Conservation (phyloP, 139 green algal species). For the Asterochloris erici region DNA sequence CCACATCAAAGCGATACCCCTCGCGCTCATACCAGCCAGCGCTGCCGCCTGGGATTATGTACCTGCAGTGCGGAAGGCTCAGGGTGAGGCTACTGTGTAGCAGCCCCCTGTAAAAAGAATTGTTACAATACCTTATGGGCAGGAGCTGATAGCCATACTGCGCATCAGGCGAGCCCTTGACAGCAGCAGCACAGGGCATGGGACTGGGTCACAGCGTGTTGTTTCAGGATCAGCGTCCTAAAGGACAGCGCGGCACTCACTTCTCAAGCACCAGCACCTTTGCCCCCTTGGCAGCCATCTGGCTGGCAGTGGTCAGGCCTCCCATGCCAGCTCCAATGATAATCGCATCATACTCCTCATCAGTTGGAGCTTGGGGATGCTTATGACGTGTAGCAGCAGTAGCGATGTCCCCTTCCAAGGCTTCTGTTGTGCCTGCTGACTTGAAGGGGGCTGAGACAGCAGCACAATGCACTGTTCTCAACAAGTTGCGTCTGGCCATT, state of each 20-base stretch:
- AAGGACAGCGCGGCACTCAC: constrained; percentile 18
- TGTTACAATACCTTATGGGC: too few relatives aligned
- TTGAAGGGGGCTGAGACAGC: too few relatives aligned
- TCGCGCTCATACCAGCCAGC: constrained; percentile 85
- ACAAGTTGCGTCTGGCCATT: too few relatives aligned
- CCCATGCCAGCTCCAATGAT: constrained; percentile 92
- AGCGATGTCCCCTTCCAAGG: too few relatives aligned
- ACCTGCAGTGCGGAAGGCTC: constrained; percentile 45
- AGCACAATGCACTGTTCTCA: too few relatives aligned
- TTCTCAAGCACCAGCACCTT: constrained; percentile 85
- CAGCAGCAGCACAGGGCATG: too few relatives aligned
- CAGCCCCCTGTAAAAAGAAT: neutral
- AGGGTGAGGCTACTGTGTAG: neutral
- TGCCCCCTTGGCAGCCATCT: constrained; percentile 74
- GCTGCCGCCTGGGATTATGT: constrained; percentile 88
- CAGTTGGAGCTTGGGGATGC: constrained; percentile 26
- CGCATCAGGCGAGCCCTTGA: too few relatives aligned
- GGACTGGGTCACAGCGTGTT: neutral
- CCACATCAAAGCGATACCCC: constrained; percentile 95
- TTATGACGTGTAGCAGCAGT: too few relatives aligned
- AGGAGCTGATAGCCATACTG: too few relatives aligned
- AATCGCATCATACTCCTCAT: constrained; percentile 82
- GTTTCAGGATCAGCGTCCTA: neutral
- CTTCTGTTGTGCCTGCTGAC: too few relatives aligned
- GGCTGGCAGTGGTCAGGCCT: constrained; percentile 79